phyloP scores from a whole-genome alignment of 2,329 filamentous ascomycete species.

The Pseudogymnoascus sp. region DNA sequence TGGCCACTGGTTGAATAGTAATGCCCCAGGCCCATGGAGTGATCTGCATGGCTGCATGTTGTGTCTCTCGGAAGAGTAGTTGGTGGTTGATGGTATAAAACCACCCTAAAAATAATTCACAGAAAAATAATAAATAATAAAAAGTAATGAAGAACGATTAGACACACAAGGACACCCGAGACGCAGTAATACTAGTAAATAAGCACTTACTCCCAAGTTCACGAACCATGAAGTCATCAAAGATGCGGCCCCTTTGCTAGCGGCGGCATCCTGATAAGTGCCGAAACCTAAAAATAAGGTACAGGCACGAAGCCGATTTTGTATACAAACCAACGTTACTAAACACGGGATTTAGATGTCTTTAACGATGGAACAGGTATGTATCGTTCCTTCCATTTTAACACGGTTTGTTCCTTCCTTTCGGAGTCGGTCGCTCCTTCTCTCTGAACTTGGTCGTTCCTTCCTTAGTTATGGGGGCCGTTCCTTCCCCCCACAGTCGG shows the following conservation, averaged over 20 bases:
- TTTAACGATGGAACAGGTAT: background rate
- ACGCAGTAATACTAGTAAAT: background rate
- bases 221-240: background rate
- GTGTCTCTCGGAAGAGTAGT: background rate
- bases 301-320: background rate
- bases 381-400: background rate
- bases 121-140: background rate
- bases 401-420: background rate
- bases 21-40: background rate
- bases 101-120: background rate
- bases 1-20: background rate
- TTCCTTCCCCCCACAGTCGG: background rate
- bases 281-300: background rate
- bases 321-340: background rate
- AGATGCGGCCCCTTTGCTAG: background rate
- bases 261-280: background rate
- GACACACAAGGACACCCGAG: background rate
- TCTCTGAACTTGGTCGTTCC: background rate
- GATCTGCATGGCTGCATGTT: background rate
- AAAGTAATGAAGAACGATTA: background rate
- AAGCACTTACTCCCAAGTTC: background rate
- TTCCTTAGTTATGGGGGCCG: background rate
- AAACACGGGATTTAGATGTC: background rate
- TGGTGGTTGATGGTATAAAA: background rate
- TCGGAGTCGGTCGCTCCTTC: background rate